Percentiles rank a stretch among this genome's conserved stretches.
These are phyloP conservation scores for Ascochyta fabae DNA, from an alignment of 2,329 filamentous ascomycete species.

Conservation along the genomic window DNA sequence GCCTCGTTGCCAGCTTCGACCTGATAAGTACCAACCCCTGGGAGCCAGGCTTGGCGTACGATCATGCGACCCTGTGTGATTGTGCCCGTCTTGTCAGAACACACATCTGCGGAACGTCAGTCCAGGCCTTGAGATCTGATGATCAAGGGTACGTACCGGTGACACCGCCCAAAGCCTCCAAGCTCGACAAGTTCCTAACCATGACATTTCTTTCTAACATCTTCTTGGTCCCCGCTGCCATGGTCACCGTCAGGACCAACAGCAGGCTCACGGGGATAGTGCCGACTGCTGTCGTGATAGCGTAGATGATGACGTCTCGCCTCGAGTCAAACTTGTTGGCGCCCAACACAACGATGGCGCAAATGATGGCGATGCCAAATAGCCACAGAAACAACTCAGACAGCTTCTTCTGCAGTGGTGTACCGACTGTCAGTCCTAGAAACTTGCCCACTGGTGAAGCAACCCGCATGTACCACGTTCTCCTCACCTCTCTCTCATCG, in stretches of 20 bases:
- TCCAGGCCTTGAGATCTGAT: background rate
- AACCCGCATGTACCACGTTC: slow-evolving; percentile 29
- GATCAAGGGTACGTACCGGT: slow-evolving; percentile 28
- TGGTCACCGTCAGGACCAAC: slow-evolving; percentile 46
- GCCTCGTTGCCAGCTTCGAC: slow-evolving; percentile 36
- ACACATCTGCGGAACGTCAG: slow-evolving; percentile 35
- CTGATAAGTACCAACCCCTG: slow-evolving; percentile 39
- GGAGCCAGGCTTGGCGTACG: slow-evolving; percentile 42
- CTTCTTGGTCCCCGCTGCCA: slow-evolving; percentile 44
- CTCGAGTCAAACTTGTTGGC: slow-evolving; percentile 46
- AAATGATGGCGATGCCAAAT: slow-evolving; percentile 39
- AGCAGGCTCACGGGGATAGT: slow-evolving; percentile 46
- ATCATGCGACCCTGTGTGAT: slow-evolving; percentile 46
- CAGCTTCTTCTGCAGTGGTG: slow-evolving; percentile 46
- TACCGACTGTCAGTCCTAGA: slow-evolving; percentile 48
- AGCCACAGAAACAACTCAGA: slow-evolving; percentile 37
- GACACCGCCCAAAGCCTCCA: slow-evolving; percentile 45
- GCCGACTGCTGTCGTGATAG: slow-evolving; percentile 41
- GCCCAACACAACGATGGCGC: slow-evolving; percentile 44
- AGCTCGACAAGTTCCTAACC: slow-evolving; percentile 43
- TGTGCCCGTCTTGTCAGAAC: slow-evolving; percentile 42
- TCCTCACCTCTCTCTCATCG: slow-evolving; percentile 48
- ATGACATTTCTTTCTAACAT: slow-evolving; percentile 45
- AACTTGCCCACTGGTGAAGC: slow-evolving; percentile 41
- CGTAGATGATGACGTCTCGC: slow-evolving; percentile 46